A percentile compares a stretch with the other conserved stretches of the same genome.
Evolutionary conservation across 202 grass and related monocot species (phyloP).

Genomic region (Saccharum hybrid): DNA sequence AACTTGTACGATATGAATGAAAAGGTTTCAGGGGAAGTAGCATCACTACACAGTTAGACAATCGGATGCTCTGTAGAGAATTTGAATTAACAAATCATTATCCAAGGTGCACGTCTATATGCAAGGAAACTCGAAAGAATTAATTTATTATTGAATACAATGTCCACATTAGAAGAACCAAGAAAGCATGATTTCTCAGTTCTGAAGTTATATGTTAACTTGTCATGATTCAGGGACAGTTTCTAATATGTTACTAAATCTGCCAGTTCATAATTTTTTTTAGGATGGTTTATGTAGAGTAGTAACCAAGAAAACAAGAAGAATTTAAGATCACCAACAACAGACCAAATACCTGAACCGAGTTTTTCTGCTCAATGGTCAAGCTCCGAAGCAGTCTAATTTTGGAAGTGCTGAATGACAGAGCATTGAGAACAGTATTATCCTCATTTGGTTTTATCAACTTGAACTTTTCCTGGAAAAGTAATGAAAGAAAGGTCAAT

Average conservation of each 20-base stretch:
- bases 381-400: slow-evolving; percentile 81
- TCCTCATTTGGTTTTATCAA: slow-evolving; percentile 58
- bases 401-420: slow-evolving; percentile 74
- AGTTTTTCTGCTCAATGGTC: slow-evolving; percentile 63
- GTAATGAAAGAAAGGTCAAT: background rate
- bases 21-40: background rate
- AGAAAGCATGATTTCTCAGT: background rate
- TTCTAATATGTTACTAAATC: background rate
- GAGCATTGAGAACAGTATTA: slow-evolving; percentile 47
- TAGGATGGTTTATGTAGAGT: background rate
- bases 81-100: background rate
- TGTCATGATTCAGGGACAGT: background rate
- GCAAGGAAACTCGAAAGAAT: background rate
- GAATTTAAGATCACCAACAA: background rate
- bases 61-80: too few relatives aligned
- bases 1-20: too few relatives aligned
- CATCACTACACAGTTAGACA: background rate
- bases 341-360: slow-evolving; percentile 52
- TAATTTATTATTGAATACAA: background rate
- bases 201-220: background rate
- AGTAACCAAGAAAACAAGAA: background rate
- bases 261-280: background rate
- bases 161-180: background rate
- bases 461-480: slow-evolving; percentile 72
- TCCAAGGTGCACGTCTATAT: background rate